Percentiles rank a stretch among this genome's conserved stretches.
Evolutionary conservation across 805 yeast species (phyloP).

Genomic region (Suhomyces emberorum): DNA sequence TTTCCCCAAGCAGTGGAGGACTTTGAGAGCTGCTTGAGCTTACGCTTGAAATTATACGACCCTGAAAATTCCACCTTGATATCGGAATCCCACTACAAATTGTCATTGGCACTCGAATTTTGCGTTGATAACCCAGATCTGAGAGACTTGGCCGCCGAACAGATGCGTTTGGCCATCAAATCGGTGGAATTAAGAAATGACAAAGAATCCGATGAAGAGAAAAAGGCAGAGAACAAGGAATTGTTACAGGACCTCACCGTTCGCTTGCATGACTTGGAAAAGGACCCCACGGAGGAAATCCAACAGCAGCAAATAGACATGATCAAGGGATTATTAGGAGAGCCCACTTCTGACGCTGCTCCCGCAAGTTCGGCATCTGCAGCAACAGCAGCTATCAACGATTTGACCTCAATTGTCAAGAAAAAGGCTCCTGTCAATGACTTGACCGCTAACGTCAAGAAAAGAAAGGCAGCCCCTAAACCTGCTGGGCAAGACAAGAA

Average conservation of each 20-base stretch:
- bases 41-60: constrained; percentile 50
- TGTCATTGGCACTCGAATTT: constrained; percentile 76
- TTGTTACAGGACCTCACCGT: constrained; percentile 54
- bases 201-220: constrained; percentile 38
- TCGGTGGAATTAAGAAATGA: constrained; percentile 39
- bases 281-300: constrained; percentile 48
- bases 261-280: constrained; percentile 52
- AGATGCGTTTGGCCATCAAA: constrained; percentile 51
- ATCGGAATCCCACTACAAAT: constrained; percentile 77
- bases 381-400: constrained; percentile 44
- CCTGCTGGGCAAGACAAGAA: constrained; percentile 3
- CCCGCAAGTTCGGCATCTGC: constrained; percentile 1
- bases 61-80: constrained; percentile 52
- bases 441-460: constrained; percentile 46
- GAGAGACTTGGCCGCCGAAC: constrained; percentile 50
- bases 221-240: constrained; percentile 44
- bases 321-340: constrained; percentile 56
- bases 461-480: constrained; percentile 26
- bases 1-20: constrained; percentile 76
- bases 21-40: constrained; percentile 53
- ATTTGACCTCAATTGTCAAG: constrained; percentile 59
- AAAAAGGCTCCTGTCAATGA: constrained; percentile 35
- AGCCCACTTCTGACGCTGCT: constrained; percentile 21
- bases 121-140: constrained; percentile 49
- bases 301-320: constrained; percentile 51